A percentile compares a stretch with the other conserved stretches of the same genome.
These are phyloP conservation scores for Zizania palustris DNA, from an alignment of 202 grass and related monocot species.

Conservation along the genomic window DNA sequence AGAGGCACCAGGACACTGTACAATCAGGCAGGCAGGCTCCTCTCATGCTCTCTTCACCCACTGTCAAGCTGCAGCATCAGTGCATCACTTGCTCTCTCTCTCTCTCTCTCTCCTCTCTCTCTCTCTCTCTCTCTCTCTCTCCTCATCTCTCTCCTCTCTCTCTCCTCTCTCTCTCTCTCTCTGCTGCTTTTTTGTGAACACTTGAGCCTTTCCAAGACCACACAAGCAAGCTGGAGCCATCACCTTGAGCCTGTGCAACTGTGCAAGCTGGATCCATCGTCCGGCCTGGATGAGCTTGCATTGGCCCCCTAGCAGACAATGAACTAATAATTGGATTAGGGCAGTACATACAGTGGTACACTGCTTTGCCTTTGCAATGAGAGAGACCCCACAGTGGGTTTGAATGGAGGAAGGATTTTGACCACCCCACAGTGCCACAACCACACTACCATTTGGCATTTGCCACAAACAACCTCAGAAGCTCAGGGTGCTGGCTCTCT, in stretches of 20 bases:
- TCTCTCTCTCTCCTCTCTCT: not conserved
- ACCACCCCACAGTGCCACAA: conserved; percentile 48
- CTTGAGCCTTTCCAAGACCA: conserved; percentile 50
- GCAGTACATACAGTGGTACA: conserved; percentile 37
- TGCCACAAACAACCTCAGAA: not conserved
- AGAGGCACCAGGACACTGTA: not conserved
- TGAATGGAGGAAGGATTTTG: conserved; percentile 49
- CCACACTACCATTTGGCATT: conserved; percentile 20
- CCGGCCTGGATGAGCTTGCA: not conserved
- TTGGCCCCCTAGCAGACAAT: conserved; percentile 34
- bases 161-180: conserved; percentile 5
- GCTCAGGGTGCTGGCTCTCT: conserved; percentile 6
- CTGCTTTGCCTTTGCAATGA: conserved; percentile 36
- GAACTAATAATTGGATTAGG: conserved; percentile 52
- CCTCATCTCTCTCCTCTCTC: conserved; percentile 21
- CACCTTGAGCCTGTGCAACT: conserved; percentile 42
- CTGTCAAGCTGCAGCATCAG: conserved; percentile 34
- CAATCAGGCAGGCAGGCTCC: conserved; percentile 13
- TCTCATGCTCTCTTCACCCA: conserved; percentile 40
- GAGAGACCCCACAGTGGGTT: conserved; percentile 33
- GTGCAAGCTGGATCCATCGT: conserved; percentile 15
- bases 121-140: conserved; percentile 29
- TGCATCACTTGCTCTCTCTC: conserved; percentile 35
- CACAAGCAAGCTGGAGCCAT: conserved; percentile 41
- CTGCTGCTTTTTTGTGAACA: conserved; percentile 34